Base-by-base conservation (phyloP, 176 grass and related monocot species). In the Bothriochloa decipiens region DNA sequence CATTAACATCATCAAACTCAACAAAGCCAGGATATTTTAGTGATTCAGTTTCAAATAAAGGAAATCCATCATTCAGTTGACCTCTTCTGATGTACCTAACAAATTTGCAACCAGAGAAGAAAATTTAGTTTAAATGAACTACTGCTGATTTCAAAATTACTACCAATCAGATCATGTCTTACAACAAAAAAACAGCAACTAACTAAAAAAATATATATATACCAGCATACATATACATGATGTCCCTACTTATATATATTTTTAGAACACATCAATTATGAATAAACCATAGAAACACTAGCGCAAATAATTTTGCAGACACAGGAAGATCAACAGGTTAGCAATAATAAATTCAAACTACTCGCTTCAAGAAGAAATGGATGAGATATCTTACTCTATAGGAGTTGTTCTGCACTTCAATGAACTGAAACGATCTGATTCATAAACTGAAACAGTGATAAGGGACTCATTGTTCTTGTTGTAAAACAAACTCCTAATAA, bases 1-100 rank as follows among this genome's bases (percentile, higher is more conserved):
- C 89, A 86, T 94, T 92, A 74, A 94, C 90, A 90, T 94, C 92
- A 86, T 88, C 87, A 81, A 94, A 94, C 81, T 94, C 92, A 85
- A 94, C 87, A 88, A 94, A 94, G 33, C 92, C 92, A 88, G 92
- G 92, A 86, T 89, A 90, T 83, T 90, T 94, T 27, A 94, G 58
- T 76, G 92, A 94, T 81, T 94, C 90, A 5, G 90, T 86, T 86
- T 92, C 90, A 47, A 94, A 94, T 86, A 94, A 87, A 55, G 90
- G 92, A 88, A 90, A 88, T 23, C 90, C 92, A 57, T 78, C 85
- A 47, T 90, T 67, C 63, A 94, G 76, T 47, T 94, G 89, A 27
- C 88, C 90, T 90, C 90, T 92, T 74, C 87, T 80, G 37, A 94
- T 94, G 53, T 83, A 90, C 57, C 90, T 94, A 79, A 80, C 79